Evolutionary conservation across 495 filamentous ascomycete species (phyloP), one percentile per base, ranked within the genome.

Genomic region (Thozetella sp.): DNA sequence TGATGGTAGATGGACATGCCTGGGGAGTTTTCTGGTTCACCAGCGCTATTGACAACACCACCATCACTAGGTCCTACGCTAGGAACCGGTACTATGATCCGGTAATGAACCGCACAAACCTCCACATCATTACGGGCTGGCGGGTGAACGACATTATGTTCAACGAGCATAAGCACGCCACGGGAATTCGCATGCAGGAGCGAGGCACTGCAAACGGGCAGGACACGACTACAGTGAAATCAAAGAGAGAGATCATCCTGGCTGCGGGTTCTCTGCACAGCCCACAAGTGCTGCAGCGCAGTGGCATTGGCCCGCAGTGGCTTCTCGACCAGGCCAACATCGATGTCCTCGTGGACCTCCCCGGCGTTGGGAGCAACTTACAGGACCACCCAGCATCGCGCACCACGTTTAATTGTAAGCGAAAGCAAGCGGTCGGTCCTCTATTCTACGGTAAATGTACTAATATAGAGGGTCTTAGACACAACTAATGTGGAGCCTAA

Each of bases 231-330:
- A 15, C 15, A 37, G 15, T 83, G 75, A 75, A 76, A 50, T 86
- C 87, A 13, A 78, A 85, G 37, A 68, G 69, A 54, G 80, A 83
- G 62, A 73, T 82, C 26, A 75, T 81, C 54, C 26, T 82, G 22
- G 74, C 78, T 4, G 79, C 79, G 6, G 79, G 79, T 23, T 62
- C 70, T 24, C 24, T 82, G 12, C 73, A 79, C 56, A 79, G 76
- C 25, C 80, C 79, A 9, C 79, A 81, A 45, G 59, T 82, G 11
- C 62, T 82, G 19, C 74, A 79, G 50, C 63, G 77, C 15, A 72
- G 68, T 55, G 79, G 79, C 17, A 71, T 81, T 40, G 79, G 79
- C 13, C 72, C 75, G 4, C 62, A 65, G 23, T 61, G 56, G n/a
- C 63, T 80, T n/a, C 61, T 82, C 2, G 56, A 72, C 22, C 27